Evolutionary conservation across 2,329 filamentous ascomycete genomes (phyloP).

Genomic region (Pseudocercospora fijiensis): DNA sequence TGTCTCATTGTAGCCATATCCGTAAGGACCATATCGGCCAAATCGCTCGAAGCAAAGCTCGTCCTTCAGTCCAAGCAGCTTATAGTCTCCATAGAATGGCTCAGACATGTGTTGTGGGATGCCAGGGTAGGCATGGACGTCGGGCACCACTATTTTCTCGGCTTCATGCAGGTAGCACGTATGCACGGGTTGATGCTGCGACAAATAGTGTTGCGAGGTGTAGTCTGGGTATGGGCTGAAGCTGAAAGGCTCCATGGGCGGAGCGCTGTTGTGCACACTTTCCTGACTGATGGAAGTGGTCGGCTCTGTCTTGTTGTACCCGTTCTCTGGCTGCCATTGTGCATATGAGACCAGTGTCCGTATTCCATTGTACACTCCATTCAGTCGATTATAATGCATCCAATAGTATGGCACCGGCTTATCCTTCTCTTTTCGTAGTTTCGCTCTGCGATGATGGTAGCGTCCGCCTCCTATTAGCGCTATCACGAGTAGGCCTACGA

Average conservation of each 20-base stretch:
- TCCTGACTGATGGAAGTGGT: constrained; percentile 19
- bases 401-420: constrained; percentile 45
- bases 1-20: constrained; percentile 50
- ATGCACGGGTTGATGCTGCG: constrained; percentile 54
- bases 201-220: constrained; percentile 45
- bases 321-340: constrained; percentile 48
- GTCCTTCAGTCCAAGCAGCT: constrained; percentile 48
- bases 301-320: constrained; percentile 43
- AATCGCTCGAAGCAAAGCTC: constrained; percentile 54
- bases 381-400: constrained; percentile 47
- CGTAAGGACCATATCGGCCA: constrained; percentile 52
- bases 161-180: constrained; percentile 64
- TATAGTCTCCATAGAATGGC: constrained; percentile 51
- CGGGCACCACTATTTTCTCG: constrained; percentile 57
- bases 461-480: constrained; percentile 46
- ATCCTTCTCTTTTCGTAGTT: constrained; percentile 28
- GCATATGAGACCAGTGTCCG: constrained; percentile 46
- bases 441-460: constrained; percentile 35
- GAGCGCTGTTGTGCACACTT: constrained; percentile 35
- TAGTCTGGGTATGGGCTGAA: constrained; percentile 51
- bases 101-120: constrained; percentile 51
- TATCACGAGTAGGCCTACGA: constrained; percentile 43
- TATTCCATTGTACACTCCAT: constrained; percentile 52
- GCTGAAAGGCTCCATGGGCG: constrained; percentile 40
- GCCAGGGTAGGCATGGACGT: constrained; percentile 64